Evolutionary conservation across 345 rosid species (phyloP).

Genomic region (Syzygium aromaticum): DNA sequence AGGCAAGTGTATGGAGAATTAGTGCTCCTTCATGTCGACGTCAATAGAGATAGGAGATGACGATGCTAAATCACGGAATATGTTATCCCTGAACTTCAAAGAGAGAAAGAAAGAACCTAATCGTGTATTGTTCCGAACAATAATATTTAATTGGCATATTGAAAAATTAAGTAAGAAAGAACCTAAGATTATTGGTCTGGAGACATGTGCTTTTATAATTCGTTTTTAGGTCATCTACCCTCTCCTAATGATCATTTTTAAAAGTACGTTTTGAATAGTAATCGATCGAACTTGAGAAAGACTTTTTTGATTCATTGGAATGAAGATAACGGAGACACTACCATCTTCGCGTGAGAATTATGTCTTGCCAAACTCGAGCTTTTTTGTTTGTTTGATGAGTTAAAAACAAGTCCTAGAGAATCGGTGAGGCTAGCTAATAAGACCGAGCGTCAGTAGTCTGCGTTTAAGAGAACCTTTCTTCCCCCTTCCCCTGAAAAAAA

Average conservation of each 20-base stretch:
- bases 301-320: background rate
- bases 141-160: background rate
- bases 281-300: background rate
- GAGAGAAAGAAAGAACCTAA: background rate
- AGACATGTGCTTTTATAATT: background rate
- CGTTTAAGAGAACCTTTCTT: no score
- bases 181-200: background rate
- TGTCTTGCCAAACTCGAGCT: background rate
- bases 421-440: no score
- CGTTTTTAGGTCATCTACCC: background rate
- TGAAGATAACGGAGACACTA: background rate
- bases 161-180: background rate
- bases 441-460: no score
- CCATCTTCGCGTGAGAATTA: background rate
- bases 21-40: background rate
- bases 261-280: background rate
- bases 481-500: no score
- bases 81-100: background rate
- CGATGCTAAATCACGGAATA: background rate
- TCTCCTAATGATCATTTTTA: background rate
- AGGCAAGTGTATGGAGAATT: background rate
- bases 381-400: background rate
- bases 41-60: background rate
- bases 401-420: no score
- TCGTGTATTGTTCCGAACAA: accelerated